phyloP scores from a whole-genome alignment of 2,329 filamentous ascomycete species.

The Gyromitra esculenta region DNA sequence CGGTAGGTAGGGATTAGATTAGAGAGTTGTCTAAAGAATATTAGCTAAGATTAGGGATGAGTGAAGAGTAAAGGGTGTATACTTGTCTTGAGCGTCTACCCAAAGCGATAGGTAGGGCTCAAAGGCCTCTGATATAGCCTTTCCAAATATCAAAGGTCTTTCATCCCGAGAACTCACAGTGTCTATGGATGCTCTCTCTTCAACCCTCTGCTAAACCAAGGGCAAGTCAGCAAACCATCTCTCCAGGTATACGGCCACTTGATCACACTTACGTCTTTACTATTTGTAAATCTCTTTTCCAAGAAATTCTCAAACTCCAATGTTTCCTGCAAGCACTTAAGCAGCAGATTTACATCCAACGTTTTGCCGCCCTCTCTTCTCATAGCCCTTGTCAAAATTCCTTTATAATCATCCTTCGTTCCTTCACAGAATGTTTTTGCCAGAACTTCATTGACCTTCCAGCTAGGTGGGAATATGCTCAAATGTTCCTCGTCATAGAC shows the following conservation, averaged over 20 bases:
- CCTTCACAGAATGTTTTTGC: conserved; percentile 94
- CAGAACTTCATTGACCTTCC: conserved; percentile 89
- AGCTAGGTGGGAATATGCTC: conserved; percentile 82
- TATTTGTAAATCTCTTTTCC: conserved; percentile 77
- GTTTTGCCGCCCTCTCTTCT: conserved; percentile 78
- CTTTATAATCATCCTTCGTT: conserved; percentile 93
- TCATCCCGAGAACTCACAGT: conserved; percentile 84
- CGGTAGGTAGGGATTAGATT: conserved; percentile 87
- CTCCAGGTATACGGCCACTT: not conserved
- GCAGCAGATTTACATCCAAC: conserved; percentile 86
- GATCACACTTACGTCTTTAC: conserved; percentile 64
- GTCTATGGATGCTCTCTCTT: conserved; percentile 83
- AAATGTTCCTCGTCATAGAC: conserved; percentile 94
- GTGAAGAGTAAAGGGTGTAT: conserved; percentile 38
- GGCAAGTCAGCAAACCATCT: conserved; percentile 19
- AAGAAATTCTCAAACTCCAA: conserved; percentile 95
- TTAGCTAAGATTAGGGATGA: not conserved
- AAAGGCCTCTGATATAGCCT: conserved; percentile 94
- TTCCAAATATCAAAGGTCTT: conserved; percentile 79
- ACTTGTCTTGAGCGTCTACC: conserved; percentile 93
- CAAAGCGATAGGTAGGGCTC: conserved; percentile 96
- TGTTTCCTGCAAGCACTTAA: conserved; percentile 92
- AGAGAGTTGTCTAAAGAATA: conserved; percentile 70
- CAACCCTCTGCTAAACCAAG: conserved; percentile 65
- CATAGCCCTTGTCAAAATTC: conserved; percentile 88